phyloP scores from a whole-genome alignment of 2,329 filamentous ascomycete genomes.

The Catunica adiposa region DNA sequence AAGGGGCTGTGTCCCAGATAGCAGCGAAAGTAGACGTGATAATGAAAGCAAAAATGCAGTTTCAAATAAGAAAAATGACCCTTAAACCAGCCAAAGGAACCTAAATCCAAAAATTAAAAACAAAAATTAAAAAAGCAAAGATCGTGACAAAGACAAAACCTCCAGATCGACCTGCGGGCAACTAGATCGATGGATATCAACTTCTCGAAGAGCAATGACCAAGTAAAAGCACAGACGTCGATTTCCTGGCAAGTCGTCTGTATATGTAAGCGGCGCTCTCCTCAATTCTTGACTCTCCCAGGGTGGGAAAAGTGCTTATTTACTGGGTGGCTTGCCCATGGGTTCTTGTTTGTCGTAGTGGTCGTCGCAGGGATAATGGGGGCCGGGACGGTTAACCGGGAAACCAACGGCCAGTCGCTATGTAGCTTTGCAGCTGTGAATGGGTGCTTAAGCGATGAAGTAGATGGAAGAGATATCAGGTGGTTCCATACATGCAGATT shows the following conservation, averaged over 20 bases:
- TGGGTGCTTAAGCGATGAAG: background rate
- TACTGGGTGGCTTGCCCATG: background rate
- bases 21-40: background rate
- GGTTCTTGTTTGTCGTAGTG: slow-evolving; percentile 1
- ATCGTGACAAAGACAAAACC: too few relatives aligned
- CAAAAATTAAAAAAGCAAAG: too few relatives aligned
- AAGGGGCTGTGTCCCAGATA: background rate
- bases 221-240: too few relatives aligned
- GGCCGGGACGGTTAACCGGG: slow-evolving; percentile 7
- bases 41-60: background rate
- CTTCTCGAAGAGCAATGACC: too few relatives aligned
- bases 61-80: too few relatives aligned
- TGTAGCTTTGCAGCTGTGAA: background rate
- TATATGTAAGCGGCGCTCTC: too few relatives aligned
- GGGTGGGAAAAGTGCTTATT: background rate
- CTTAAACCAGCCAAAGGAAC: too few relatives aligned
- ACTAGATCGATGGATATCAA: too few relatives aligned
- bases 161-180: too few relatives aligned
- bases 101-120: too few relatives aligned
- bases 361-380: slow-evolving; percentile 9
- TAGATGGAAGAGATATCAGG: background rate
- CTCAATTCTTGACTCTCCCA: background rate
- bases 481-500: background rate
- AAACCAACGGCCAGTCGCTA: background rate
- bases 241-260: too few relatives aligned